Evolutionary conservation across 352 stramenopile genomes (phyloP).

Genomic region (Globisporangium emineosum): DNA sequence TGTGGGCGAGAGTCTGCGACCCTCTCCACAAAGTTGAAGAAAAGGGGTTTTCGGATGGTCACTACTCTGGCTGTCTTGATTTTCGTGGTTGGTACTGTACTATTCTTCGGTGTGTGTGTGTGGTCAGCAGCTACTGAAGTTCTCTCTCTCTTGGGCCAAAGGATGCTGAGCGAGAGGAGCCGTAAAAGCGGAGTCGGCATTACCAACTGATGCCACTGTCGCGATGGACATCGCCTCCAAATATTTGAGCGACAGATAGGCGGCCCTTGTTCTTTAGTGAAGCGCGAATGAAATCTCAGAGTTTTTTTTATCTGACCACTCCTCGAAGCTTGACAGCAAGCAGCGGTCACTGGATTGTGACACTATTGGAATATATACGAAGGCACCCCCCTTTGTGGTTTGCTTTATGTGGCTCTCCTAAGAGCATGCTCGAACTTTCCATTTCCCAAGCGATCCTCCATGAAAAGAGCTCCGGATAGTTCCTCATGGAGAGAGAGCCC

Average conservation of each 20-base stretch:
- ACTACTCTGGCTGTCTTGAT: no score
- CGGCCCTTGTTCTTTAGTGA: no score
- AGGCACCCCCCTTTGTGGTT: no score
- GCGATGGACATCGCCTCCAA: not conserved
- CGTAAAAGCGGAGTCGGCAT: not conserved
- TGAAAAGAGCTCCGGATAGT: no score
- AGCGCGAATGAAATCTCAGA: not conserved
- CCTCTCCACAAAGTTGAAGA: not conserved
- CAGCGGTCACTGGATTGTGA: no score
- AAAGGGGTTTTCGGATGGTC: not conserved
- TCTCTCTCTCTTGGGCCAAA: not conserved
- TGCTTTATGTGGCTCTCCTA: no score
- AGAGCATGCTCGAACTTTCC: no score
- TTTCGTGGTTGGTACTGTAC: not conserved
- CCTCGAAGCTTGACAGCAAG: no score
- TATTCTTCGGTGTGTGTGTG: not conserved
- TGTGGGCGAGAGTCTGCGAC: constrained; percentile 30
- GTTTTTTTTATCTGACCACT: no score
- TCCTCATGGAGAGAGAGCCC: no score
- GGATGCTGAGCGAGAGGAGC: not conserved
- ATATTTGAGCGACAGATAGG: not conserved
- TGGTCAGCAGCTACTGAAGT: not conserved
- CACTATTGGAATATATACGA: no score
- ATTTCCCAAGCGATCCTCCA: no score
- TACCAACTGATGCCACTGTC: not conserved